Evolutionary conservation across 2,329 filamentous ascomycete species (phyloP), one percentile per base, ranked within the genome.

Genomic region (Alternaria conjuncta): DNA sequence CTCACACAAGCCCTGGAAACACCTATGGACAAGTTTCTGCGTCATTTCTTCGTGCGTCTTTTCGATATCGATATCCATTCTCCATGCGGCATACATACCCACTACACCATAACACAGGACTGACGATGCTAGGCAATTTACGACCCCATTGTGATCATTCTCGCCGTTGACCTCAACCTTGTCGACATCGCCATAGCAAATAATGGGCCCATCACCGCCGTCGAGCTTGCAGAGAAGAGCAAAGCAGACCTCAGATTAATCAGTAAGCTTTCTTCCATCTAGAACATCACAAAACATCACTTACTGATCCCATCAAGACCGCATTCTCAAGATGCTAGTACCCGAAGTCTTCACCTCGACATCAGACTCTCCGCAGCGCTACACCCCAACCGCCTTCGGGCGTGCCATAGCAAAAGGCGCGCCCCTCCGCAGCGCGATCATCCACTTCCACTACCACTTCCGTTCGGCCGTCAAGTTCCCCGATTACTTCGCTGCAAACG

Each of bases 401-500:
- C 26, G 12, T 4, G 47, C 47, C 26, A 9, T 55, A 13, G 44
- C 50, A 18, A n/a, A 12, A 1, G 26, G 18, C 10, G 28, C 47
- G 18, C 47, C 47, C 3, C 53, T 70, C 12, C 57, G 55, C 8
- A 32, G 47, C 18, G 61, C 32, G 1, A 51, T 65, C 6, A 60
- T 68, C 4, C 64, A 68, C 32, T 18, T 68, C 15, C 46, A 55
- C n/a, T 67, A 60, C 41, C 55, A 65, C 8, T 43, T 49, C 12
- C 60, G 71, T 5, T 60, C 69, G 2, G 63, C 64, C 6, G 59
- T 75, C 6, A 51, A 32, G 26, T 32, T 51, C 13, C 67, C 68
- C 11, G 69, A 74, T 2, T 78, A 75, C 50, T 72, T 79, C 18
- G 68, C 72, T 12, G 18, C 61, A 21, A 77, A 69, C 10, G 72